These are phyloP conservation scores for Aspergillus caelatus DNA, from an alignment of 2,329 filamentous ascomycete species.

Conservation along the genomic window DNA sequence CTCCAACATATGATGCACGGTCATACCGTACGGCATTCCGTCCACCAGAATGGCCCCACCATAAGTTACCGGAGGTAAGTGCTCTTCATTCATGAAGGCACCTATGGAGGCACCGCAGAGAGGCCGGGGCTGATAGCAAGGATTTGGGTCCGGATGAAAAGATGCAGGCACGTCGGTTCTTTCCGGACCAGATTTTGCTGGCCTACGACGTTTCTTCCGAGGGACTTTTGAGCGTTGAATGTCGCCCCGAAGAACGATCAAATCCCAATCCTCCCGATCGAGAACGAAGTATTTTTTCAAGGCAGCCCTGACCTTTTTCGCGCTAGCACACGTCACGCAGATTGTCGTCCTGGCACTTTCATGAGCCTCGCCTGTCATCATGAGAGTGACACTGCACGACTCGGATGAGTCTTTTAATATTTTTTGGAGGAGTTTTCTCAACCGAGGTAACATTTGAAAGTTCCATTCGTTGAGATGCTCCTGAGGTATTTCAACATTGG, in stretches of 20 bases:
- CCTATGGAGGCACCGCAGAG: conserved; percentile 90
- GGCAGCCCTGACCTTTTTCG: conserved; percentile 59
- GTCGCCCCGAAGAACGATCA: conserved; percentile 64
- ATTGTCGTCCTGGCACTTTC: conserved; percentile 64
- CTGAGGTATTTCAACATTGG: conserved; percentile 57
- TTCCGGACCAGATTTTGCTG: conserved; percentile 33
- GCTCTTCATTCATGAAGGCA: conserved; percentile 80
- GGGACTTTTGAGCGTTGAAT: conserved; percentile 58
- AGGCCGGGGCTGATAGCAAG: conserved; percentile 76
- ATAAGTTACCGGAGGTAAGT: conserved; percentile 87
- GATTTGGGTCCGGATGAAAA: conserved; percentile 56
- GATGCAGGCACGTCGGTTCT: conserved; percentile 30
- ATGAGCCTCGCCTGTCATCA: conserved; percentile 61
- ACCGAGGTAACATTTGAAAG: conserved; percentile 57
- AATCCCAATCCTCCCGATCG: conserved; percentile 58
- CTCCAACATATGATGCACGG: conserved; percentile 94
- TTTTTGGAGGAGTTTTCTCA: conserved; percentile 62
- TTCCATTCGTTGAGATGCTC: conserved; percentile 62
- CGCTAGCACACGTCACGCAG: conserved; percentile 64
- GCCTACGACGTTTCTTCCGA: conserved; percentile 43
- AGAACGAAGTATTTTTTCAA: conserved; percentile 61
- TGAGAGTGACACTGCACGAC: conserved; percentile 63
- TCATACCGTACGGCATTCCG: conserved; percentile 86
- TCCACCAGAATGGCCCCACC: conserved; percentile 87
- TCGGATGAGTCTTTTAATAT: conserved; percentile 62